phyloP scores from a whole-genome alignment of 495 filamentous ascomycete genomes.

The Talaromyces thailandensis region DNA sequence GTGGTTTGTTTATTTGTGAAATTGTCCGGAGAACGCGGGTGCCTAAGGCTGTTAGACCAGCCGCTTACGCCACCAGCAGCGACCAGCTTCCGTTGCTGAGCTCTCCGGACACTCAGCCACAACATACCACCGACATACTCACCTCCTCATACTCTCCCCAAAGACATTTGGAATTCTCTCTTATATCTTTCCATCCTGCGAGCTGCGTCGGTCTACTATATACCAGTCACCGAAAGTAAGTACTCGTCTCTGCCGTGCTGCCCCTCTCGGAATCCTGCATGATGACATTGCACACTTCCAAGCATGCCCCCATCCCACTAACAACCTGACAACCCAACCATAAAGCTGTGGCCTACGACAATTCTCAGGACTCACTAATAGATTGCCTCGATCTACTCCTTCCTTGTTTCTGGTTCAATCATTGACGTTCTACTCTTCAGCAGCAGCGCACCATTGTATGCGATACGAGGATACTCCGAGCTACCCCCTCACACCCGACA shows the following conservation, averaged over 20 bases:
- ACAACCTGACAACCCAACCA: neutral
- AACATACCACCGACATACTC: neutral
- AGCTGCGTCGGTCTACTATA: neutral
- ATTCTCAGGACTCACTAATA: neutral
- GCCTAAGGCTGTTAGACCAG: neutral
- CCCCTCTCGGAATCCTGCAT: neutral
- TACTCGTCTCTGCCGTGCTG: neutral
- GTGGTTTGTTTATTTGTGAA: neutral
- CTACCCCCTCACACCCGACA: neutral
- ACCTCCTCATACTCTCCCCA: neutral
- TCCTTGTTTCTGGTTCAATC: neutral
- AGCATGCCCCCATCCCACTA: neutral
- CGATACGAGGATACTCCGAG: neutral
- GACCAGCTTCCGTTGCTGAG: neutral
- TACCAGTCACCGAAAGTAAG: neutral
- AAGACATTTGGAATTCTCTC: neutral
- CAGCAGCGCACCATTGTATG: neutral
- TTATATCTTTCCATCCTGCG: neutral
- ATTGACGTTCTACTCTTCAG: neutral
- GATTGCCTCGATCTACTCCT: neutral
- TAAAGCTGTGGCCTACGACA: neutral
- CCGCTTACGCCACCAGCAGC: neutral
- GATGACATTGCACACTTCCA: neutral
- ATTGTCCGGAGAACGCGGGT: neutral
- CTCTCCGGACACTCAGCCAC: neutral